Evolutionary conservation across 73 alveolate species (phyloP).

Genomic region (Uronychia setigera): DNA sequence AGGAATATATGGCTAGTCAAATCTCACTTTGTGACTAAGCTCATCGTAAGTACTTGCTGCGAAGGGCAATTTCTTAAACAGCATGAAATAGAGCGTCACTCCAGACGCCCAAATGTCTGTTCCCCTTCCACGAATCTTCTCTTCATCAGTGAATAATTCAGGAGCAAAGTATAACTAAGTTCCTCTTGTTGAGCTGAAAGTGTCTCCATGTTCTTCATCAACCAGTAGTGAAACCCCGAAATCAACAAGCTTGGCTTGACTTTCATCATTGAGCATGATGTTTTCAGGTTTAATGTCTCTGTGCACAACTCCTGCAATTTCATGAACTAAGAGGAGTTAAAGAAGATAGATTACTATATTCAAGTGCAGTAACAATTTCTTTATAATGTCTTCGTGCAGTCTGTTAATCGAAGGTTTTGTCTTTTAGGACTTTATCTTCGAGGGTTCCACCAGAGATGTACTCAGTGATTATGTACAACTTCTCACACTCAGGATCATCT

Average conservation of each 20-base stretch:
- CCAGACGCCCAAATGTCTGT: conserved; percentile 98
- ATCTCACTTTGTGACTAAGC: too few relatives aligned
- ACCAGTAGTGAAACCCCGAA: conserved; percentile 69
- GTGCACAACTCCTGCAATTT: conserved; percentile 60
- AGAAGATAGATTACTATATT: too few relatives aligned
- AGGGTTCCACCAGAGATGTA: conserved; percentile 21
- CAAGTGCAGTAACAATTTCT: conserved; percentile 72
- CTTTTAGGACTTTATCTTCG: too few relatives aligned
- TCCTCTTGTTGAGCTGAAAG: conserved; percentile 6
- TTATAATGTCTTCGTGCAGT: conserved; percentile 44
- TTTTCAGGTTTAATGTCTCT: conserved; percentile 81
- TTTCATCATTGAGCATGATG: conserved; percentile 73
- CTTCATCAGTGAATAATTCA: conserved; percentile 32
- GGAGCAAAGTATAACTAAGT: conserved; percentile 26
- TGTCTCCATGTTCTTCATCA: conserved; percentile 9
- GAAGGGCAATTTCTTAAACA: conserved; percentile 85
- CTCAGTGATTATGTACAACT: conserved; percentile 49
- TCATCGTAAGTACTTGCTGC: conserved; percentile 46
- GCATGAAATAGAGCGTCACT: conserved; percentile 85
- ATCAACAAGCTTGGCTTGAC: conserved; percentile 75
- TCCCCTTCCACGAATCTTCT: conserved; percentile 86
- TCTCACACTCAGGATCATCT: conserved; percentile 58
- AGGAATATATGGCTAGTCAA: too few relatives aligned
- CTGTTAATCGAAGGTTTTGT: too few relatives aligned
- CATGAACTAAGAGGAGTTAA: too few relatives aligned